Conservation (phyloP, 1,284 basidiomycete species). For the Ceraceosorus guamensis region DNA sequence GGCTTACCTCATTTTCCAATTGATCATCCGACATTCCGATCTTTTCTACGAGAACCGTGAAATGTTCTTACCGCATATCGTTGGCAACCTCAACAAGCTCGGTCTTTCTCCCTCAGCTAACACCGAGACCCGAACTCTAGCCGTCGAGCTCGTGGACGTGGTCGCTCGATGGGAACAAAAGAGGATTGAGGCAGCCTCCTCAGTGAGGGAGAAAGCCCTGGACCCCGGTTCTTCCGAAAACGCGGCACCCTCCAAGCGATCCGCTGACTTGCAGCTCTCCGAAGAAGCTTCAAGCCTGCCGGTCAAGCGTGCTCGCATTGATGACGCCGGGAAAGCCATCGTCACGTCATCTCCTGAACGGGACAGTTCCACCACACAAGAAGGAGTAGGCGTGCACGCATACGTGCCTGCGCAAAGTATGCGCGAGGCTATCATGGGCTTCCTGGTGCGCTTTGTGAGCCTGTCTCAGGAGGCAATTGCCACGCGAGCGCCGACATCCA, state of each 20-base stretch:
- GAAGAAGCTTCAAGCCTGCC: background rate
- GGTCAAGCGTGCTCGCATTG: slow-evolving; percentile 51
- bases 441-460: slow-evolving; percentile 79
- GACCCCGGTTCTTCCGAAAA: background rate
- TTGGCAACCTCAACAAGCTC: slow-evolving; percentile 78
- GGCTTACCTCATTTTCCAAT: slow-evolving; percentile 79
- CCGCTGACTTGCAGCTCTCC: background rate
- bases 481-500: slow-evolving; percentile 62
- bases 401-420: slow-evolving; percentile 37
- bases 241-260: slow-evolving; percentile 13
- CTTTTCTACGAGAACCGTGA: slow-evolving; percentile 90
- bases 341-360: slow-evolving; percentile 43
- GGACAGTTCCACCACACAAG: too few species aligned
- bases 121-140: slow-evolving; percentile 66
- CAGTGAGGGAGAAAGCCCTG: slow-evolving; percentile 11
- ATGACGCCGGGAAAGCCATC: slow-evolving; percentile 51
- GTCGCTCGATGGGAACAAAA: slow-evolving; percentile 51
- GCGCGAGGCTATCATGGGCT: slow-evolving; percentile 67
- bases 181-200: slow-evolving; percentile 22
- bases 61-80: slow-evolving; percentile 91
- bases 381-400: slow-evolving; percentile 9
- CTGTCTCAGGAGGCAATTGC: slow-evolving; percentile 64
- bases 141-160: slow-evolving; percentile 50
- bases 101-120: slow-evolving; percentile 66
- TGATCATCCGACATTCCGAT: slow-evolving; percentile 83